Base-by-base conservation (phyloP, 2,329 filamentous ascomycete species). In the Fusarium cicatricum region DNA sequence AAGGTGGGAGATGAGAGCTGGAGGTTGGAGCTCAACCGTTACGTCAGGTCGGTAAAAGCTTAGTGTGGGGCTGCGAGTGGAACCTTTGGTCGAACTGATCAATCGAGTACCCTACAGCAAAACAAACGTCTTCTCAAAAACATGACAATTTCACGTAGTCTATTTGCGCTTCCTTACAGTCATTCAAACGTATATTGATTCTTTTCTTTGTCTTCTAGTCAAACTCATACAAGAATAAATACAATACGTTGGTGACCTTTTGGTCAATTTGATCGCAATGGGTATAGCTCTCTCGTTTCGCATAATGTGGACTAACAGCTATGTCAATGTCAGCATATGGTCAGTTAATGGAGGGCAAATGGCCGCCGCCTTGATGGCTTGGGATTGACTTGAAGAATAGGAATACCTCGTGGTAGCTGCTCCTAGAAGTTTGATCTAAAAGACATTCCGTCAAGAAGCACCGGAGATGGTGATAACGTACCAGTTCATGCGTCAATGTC, bases 21-120 rank as follows among this genome's bases (percentile, higher is more conserved):
- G 5, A 7, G n/a, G 17, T 3, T 44, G 19, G 11, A 59, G 11
- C 15, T 42, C 10, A 21, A 17, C 17, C 28, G 55, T 60, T 62
- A 63, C 60, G 50, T 62, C 55, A 62, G 42, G 59, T 40, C 14
- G 3, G 14, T 42, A 62, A 62, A 62, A 62, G 60, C 50, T 52
- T 11, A 60, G 9, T 52, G 41, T 55, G 60, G 60, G 59, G 45
- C 33, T 28, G 7, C 17, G 16, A 14, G 31, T 14, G 8, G 21
- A 49, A 21, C 53, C 46, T 37, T n/a, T 21, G 31, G 6, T 23
- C 8, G 9, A 41, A n/a, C 15, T 33, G 2, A 6, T 3, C 21
- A 15, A 8, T 8, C 12, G 15, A 16, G 12, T 33, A 43, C 41
- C 41, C 41, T 43, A 43, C 17, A 43, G n/a, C 15, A 12, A 3